Conservation (phyloP, 192 early-diverging fungal genomes). For the Backusella mclennaniae region DNA sequence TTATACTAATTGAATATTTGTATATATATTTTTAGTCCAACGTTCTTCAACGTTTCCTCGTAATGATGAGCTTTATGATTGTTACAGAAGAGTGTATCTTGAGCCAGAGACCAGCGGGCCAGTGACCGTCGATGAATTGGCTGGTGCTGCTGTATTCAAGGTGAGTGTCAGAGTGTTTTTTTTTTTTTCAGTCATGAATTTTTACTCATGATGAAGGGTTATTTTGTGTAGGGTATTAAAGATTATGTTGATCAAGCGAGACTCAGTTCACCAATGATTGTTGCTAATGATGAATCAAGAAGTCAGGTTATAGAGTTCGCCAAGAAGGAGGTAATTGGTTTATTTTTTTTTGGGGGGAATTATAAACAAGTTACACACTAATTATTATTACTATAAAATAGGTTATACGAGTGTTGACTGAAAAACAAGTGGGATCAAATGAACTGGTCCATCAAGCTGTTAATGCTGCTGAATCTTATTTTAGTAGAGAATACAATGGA, state of each 20-base stretch:
- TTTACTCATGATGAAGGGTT: not conserved
- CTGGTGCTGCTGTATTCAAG: conserved; percentile 20
- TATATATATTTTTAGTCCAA: not conserved
- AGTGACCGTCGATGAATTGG: conserved; percentile 6
- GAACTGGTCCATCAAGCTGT: conserved; percentile 3
- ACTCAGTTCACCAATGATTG: not conserved
- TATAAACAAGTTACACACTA: not conserved
- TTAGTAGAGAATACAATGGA: conserved; percentile 18
- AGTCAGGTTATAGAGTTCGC: not conserved
- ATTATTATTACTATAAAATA: not conserved
- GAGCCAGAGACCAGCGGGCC: not conserved
- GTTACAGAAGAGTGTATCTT: conserved; percentile 17
- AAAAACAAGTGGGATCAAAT: not conserved
- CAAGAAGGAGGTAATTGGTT: not conserved
- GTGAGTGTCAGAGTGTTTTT: not conserved
- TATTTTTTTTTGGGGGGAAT: not conserved
- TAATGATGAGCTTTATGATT: conserved; percentile 20
- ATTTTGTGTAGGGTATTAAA: conserved; percentile 11
- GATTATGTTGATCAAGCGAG: not conserved
- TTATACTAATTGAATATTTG: not conserved
- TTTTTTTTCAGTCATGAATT: not conserved
- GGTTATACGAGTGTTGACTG: not conserved
- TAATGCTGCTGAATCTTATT: conserved; percentile 17
- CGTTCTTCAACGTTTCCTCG: conserved; percentile 15
- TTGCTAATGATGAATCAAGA: conserved; percentile 8